Conservation (phyloP, 305 asterid genomes). For the Stenogyne calaminthoides region DNA sequence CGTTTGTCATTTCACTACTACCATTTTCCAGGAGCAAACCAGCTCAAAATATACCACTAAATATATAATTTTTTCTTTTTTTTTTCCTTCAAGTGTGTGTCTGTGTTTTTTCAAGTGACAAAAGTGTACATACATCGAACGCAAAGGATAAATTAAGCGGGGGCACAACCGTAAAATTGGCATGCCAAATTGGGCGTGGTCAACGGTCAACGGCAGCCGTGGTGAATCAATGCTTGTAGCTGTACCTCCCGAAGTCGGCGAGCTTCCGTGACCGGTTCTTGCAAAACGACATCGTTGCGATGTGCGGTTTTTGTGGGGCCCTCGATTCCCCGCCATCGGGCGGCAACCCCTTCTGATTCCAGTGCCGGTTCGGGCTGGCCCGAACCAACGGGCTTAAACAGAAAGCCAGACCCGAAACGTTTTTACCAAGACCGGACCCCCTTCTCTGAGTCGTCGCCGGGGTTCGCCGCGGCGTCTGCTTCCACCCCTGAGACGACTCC, state of each 20-base stretch:
- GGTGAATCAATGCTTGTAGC: slow-evolving; percentile 47
- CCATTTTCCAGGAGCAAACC: background rate
- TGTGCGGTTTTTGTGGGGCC: slow-evolving; percentile 46
- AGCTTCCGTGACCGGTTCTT: slow-evolving; percentile 88
- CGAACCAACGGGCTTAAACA: slow-evolving; percentile 84
- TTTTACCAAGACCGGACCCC: slow-evolving; percentile 36
- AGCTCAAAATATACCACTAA: background rate
- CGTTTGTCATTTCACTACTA: background rate
- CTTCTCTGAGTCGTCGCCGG: slow-evolving; percentile 46
- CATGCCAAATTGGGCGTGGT: slow-evolving; percentile 31
- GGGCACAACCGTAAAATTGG: slow-evolving; percentile 51
- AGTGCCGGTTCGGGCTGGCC: slow-evolving; percentile 66
- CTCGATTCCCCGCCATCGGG: slow-evolving; percentile 73
- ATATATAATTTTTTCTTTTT: background rate
- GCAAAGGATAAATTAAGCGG: background rate
- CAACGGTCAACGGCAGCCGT: slow-evolving; percentile 51
- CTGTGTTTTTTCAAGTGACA: slow-evolving; percentile 8
- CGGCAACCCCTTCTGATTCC: slow-evolving; percentile 66
- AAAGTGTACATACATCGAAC: slow-evolving; percentile 16
- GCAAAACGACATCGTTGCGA: slow-evolving; percentile 58
- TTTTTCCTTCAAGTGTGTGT: background rate
- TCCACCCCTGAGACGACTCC: slow-evolving; percentile 61
- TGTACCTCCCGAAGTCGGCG: slow-evolving; percentile 73
- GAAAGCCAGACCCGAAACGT: slow-evolving; percentile 58
- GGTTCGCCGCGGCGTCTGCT: slow-evolving; percentile 64